Evolutionary conservation across 2,329 filamentous ascomycete genomes (phyloP), one percentile per base, ranked within the genome.

Genomic region (Pyrenophora seminiperda): DNA sequence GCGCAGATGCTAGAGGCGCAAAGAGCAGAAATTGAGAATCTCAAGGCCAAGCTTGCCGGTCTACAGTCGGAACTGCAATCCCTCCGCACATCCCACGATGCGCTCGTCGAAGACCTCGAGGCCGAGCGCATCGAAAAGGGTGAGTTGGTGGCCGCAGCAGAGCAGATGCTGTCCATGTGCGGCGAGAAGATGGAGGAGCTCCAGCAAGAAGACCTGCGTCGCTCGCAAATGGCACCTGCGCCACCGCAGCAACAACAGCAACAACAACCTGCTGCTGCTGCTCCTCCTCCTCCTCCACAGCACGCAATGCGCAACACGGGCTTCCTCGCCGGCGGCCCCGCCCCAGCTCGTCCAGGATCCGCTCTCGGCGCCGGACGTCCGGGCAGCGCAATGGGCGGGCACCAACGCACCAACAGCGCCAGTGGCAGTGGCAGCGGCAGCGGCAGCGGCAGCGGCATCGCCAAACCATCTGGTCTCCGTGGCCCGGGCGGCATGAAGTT

Each of bases 91-190:
- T 88, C 93, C 62, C 90, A 91, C 58, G 79, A 83, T 24, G 79
- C 83, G 27, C 77, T 92, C 19, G 76, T 87, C 27, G 72, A 77
- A 14, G 81, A 89, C 60, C 79, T 94, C 6, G 86, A 91, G 69
- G 79, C 82, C 53, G 90, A 94, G 75, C 81, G 90, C 5, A 82
- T 91, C 15, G 90, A 94, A 75, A 93, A 94, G 78, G 88, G 89
- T 44, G 90, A 93, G 74, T 78, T 94, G 31, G 90, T 94, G 29
- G 83, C 85, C 47, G 82, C 91, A 4, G 90, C 90, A 1, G 90
- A 94, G 71, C 90, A 94, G 76, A 89, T 94, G 85, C 87, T 94
- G 75, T 78, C 79, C 42, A 85, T 93, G 74, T 80, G 81, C 53
- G 71, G 75, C 18, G 74, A 77, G 50, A 74, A 75, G 38, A 73